Evolutionary conservation across 1,284 basidiomycete genomes (phyloP).

Genomic region (Binderoboletus segoi): DNA sequence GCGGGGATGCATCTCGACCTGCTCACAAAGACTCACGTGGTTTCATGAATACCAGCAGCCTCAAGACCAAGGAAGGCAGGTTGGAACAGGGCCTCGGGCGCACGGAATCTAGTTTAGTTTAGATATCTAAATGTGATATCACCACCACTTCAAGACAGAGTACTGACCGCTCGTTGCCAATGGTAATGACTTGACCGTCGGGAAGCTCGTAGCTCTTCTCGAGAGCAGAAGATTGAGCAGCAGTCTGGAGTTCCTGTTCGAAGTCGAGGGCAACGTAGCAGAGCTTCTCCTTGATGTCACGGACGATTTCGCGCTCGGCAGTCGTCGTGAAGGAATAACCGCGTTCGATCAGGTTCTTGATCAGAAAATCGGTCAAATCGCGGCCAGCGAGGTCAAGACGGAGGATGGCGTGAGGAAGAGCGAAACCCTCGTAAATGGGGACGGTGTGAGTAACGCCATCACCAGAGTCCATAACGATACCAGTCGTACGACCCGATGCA

Average conservation of each 20-base stretch:
- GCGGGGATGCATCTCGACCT: background rate
- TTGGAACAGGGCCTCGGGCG: constrained; percentile 97
- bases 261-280: constrained; percentile 98
- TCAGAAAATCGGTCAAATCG: constrained; percentile 91
- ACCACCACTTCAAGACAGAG: background rate
- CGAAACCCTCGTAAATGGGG: constrained; percentile 91
- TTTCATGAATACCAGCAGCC: constrained; percentile 94
- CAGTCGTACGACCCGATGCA: constrained; percentile 86
- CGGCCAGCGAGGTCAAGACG: constrained; percentile 95
- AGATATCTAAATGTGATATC: constrained; percentile 8
- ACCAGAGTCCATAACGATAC: constrained; percentile 91
- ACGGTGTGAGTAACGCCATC: constrained; percentile 92
- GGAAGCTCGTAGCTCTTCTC: constrained; percentile 98
- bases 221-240: constrained; percentile 86
- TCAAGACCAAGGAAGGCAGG: constrained; percentile 93
- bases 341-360: constrained; percentile 93
- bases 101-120: constrained; percentile 73
- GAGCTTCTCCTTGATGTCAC: constrained; percentile 98
- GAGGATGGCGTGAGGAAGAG: constrained; percentile 92
- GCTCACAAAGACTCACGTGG: constrained; percentile 59
- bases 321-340: constrained; percentile 95
- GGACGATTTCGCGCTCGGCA: constrained; percentile 94
- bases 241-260: constrained; percentile 94
- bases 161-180: constrained; percentile 87
- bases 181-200: constrained; percentile 96